phyloP scores from a whole-genome alignment of 1,284 basidiomycete genomes.

The Cryptococcus maquisensis region DNA sequence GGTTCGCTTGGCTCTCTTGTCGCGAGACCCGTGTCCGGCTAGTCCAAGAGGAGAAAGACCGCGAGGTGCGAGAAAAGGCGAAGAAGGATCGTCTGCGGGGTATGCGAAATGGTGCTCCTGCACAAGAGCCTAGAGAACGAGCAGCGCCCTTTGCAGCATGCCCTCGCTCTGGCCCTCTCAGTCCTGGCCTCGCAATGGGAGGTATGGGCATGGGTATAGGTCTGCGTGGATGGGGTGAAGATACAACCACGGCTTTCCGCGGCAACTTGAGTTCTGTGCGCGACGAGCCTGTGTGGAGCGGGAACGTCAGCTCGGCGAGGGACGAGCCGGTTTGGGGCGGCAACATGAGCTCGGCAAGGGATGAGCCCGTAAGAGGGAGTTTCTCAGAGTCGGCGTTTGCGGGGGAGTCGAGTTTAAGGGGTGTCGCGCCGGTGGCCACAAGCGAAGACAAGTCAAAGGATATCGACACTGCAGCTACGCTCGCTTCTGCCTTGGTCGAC shows the following conservation, averaged over 20 bases:
- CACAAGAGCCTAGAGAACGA: background rate
- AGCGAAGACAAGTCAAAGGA: background rate
- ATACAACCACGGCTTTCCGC: background rate
- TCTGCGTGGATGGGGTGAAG: background rate
- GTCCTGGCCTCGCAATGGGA: background rate
- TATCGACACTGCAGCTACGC: background rate
- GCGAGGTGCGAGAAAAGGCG: conserved; percentile 14
- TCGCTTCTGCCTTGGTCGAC: background rate
- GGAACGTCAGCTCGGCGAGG: conserved; percentile 21
- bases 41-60: conserved; percentile 16
- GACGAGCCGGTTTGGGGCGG: conserved; percentile 15
- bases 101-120: background rate
- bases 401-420: background rate
- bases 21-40: conserved; percentile 30
- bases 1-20: conserved; percentile 55
- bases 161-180: background rate
- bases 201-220: background rate
- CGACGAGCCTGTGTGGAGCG: conserved; percentile 18
- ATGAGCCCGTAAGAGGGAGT: conserved; percentile 2
- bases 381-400: background rate
- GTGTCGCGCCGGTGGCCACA: background rate
- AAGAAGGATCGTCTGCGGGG: background rate
- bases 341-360: conserved; percentile 2
- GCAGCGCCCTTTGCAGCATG: background rate
- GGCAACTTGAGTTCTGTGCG: conserved; percentile 19